phyloP scores from a whole-genome alignment of 345 rosid species.

The Schrenkiella parvula region DNA sequence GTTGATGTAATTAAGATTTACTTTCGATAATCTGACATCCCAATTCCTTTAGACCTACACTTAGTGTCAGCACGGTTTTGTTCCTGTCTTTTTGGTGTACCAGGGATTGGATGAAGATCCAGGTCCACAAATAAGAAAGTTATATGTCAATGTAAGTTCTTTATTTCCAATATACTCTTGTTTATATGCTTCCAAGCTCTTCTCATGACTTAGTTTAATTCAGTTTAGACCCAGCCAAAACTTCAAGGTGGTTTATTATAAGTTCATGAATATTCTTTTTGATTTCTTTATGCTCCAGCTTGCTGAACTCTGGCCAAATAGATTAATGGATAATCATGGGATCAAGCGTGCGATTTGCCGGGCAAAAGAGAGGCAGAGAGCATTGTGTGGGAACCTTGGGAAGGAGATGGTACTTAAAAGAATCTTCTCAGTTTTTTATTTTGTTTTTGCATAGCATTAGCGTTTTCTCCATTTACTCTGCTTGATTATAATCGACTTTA shows the following conservation, averaged over 20 bases:
- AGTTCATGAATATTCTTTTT: not conserved
- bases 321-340: slow-evolving; percentile 46
- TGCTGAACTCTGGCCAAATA: slow-evolving; percentile 54
- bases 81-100: slow-evolving; percentile 8
- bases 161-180: not conserved
- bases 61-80: slow-evolving; percentile 3
- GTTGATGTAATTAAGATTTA: slow-evolving; percentile 54
- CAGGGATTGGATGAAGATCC: slow-evolving; percentile 74
- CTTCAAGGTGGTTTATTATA: not conserved
- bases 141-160: slow-evolving; percentile 57
- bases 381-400: slow-evolving; percentile 11
- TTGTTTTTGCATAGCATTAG: not conserved
- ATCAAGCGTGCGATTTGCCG: slow-evolving; percentile 49
- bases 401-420: slow-evolving; percentile 17
- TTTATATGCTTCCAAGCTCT: slow-evolving; percentile 7
- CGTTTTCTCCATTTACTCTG: not conserved
- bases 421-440: not conserved
- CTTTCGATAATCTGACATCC: not conserved
- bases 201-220: not conserved
- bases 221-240: not conserved
- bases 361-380: slow-evolving; percentile 47
- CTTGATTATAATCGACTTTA: not conserved
- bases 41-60: not conserved
- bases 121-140: slow-evolving; percentile 79
- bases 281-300: slow-evolving; percentile 35